Evolutionary conservation across 1,139 yeast genomes (phyloP).

Genomic region (Schwanniomyces etchellsii): DNA sequence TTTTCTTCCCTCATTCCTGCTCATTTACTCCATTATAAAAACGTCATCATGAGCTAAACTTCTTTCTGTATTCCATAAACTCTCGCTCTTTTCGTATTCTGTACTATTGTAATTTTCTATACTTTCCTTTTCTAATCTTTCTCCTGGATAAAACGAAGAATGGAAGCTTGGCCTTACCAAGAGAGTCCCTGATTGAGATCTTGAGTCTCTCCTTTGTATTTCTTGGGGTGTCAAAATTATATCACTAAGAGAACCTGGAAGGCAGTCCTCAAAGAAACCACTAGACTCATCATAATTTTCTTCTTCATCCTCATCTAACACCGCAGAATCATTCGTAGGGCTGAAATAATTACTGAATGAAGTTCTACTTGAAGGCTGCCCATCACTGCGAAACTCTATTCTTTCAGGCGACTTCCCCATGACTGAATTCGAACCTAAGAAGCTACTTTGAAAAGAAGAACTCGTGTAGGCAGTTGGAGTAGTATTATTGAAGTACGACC

Average conservation of each 20-base stretch:
- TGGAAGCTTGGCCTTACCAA: slow-evolving; percentile 29
- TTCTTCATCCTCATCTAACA: slow-evolving; percentile 25
- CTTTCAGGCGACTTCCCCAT: slow-evolving; percentile 3
- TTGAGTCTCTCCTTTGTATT: slow-evolving; percentile 56
- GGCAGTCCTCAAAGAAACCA: slow-evolving; percentile 62
- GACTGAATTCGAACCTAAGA: not conserved
- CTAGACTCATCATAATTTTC: slow-evolving; percentile 19
- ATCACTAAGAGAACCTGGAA: slow-evolving; percentile 71
- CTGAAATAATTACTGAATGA: slow-evolving; percentile 1
- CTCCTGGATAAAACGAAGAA: slow-evolving; percentile 4
- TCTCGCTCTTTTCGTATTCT: no score
- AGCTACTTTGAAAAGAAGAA: not conserved
- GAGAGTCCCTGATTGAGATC: slow-evolving; percentile 46
- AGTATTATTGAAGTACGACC: not conserved
- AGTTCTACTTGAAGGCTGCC: slow-evolving; percentile 4
- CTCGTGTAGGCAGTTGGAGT: not conserved
- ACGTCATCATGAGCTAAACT: slow-evolving; percentile 17
- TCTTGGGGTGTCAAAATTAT: slow-evolving; percentile 73
- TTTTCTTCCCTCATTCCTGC: no score
- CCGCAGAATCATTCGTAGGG: slow-evolving; percentile 28
- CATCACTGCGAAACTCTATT: no score
- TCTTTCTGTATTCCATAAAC: slow-evolving; percentile 1
- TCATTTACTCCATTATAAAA: slow-evolving; percentile 32
- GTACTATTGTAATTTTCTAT: no score
- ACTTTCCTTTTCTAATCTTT: slow-evolving; percentile 7